These are phyloP conservation scores for Gossypium herbaceum DNA, from an alignment of 345 rosid genomes.

Conservation along the genomic window DNA sequence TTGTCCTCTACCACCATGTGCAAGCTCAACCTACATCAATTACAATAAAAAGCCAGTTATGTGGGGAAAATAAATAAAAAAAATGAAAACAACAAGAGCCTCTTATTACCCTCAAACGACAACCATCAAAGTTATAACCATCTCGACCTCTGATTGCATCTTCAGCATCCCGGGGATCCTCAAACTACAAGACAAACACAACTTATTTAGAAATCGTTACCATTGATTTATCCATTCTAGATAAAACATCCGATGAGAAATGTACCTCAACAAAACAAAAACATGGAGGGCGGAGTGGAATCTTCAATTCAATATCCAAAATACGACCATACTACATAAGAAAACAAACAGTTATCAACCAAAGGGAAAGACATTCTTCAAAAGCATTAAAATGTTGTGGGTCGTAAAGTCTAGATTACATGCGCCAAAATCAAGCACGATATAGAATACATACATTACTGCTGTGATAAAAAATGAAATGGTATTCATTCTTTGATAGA, in stretches of 20 bases:
- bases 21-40: conserved; percentile 83
- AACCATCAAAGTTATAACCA: conserved; percentile 78
- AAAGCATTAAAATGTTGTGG: not conserved
- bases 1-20: conserved; percentile 95
- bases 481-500: not conserved
- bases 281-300: conserved; percentile 92
- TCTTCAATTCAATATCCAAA: conserved; percentile 86
- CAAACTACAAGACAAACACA: conserved; percentile 43
- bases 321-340: conserved; percentile 75
- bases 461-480: not conserved
- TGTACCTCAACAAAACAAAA: conserved; percentile 93
- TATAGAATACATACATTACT: not conserved
- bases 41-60: conserved; percentile 11
- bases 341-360: not conserved
- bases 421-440: not conserved
- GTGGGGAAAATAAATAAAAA: not conserved
- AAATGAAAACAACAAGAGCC: conserved; percentile 4
- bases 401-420: not conserved
- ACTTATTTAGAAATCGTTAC: not conserved
- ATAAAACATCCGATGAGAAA: not conserved
- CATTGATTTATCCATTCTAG: conserved; percentile 3
- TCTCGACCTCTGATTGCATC: conserved; percentile 82
- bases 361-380: not conserved
- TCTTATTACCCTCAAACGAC: conserved; percentile 54
- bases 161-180: conserved; percentile 66